phyloP scores from a whole-genome alignment of 257 asterid genomes.

The Solanum arcanum region DNA sequence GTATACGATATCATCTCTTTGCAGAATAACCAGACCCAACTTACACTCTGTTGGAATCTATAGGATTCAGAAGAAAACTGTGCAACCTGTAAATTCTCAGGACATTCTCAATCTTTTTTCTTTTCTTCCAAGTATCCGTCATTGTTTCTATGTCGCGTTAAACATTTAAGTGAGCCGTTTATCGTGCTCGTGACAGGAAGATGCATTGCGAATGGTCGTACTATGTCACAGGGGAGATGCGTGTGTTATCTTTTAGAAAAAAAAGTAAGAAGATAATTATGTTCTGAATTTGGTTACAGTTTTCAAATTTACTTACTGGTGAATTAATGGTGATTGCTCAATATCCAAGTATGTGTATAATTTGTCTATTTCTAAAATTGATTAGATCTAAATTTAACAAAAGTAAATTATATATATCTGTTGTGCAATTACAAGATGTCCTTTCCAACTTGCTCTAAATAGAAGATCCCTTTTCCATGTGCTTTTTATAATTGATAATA shows the following conservation, averaged over 20 bases:
- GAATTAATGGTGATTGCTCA: not conserved
- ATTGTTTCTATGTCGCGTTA: not conserved
- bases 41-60: not conserved
- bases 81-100: not conserved
- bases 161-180: not conserved
- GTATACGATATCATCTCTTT: not conserved
- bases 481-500: not conserved
- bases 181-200: not conserved
- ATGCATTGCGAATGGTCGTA: not conserved
- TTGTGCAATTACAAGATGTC: not conserved
- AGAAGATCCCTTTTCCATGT: not conserved
- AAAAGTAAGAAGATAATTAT: not conserved
- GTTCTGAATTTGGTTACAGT: not conserved
- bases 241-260: too few relatives aligned
- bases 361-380: not conserved
- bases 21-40: not conserved
- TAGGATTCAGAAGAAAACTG: not conserved
- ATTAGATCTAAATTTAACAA: not conserved
- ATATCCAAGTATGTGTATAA: not conserved
- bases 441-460: not conserved
- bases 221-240: not conserved
- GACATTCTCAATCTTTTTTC: not conserved
- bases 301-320: not conserved
- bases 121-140: not conserved
- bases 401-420: not conserved